A percentile compares a stretch with the other conserved stretches of the same genome.
Evolutionary conservation across 2,329 filamentous ascomycete species (phyloP).

Genomic region (Tolypocladium guangdongense): DNA sequence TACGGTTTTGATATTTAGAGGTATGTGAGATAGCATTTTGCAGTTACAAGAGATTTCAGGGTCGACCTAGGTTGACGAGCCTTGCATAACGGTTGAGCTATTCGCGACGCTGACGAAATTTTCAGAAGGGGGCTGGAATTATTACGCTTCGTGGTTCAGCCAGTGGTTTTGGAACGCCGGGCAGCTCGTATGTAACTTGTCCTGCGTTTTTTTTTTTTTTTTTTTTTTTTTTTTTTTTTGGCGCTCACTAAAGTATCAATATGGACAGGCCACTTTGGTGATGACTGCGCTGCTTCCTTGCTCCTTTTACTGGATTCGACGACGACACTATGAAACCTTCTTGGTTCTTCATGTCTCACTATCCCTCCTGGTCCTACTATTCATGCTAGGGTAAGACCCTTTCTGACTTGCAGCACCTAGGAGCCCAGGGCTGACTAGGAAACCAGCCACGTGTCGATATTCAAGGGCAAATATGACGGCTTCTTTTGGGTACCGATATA

Average conservation of each 20-base stretch:
- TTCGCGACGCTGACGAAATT: background rate
- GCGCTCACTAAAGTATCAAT: background rate
- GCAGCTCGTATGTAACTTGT: constrained; percentile 22
- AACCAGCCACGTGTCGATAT: constrained; percentile 39
- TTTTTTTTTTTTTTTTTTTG: background rate
- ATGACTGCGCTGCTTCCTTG: constrained; percentile 35
- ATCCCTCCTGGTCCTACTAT: constrained; percentile 35
- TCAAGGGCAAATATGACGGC: constrained; percentile 33
- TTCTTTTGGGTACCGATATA: constrained; percentile 37
- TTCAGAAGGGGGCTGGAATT: background rate
- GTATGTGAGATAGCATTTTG: constrained; percentile 10
- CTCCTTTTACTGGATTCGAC: constrained; percentile 40
- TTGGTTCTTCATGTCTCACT: constrained; percentile 39
- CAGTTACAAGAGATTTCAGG: background rate
- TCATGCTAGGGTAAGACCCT: constrained; percentile 36
- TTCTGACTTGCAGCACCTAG: background rate
- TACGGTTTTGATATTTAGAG: constrained; percentile 29
- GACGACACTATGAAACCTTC: constrained; percentile 41
- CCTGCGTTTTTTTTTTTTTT: background rate
- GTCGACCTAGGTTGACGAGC: too few relatives aligned
- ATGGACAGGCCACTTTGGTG: constrained; percentile 26
- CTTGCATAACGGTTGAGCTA: background rate
- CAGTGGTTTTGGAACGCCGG: constrained; percentile 33
- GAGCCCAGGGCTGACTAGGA: background rate
- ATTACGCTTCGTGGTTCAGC: background rate